Conservation (phyloP, 345 rosid genomes). For the Eucalyptus coolabah region DNA sequence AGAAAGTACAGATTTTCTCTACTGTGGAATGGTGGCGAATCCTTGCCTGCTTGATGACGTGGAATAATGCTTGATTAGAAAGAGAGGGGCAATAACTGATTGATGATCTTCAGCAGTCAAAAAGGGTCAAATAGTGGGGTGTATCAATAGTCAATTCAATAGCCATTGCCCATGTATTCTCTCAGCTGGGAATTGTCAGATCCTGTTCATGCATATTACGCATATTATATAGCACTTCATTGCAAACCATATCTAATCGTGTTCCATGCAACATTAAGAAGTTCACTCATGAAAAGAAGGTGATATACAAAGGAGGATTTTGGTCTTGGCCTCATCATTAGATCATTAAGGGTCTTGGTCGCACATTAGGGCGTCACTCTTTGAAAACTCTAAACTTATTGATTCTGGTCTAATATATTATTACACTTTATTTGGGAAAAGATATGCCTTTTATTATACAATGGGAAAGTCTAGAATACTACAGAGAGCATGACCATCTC, state of each 20-base stretch:
- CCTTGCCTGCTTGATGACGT: neutral
- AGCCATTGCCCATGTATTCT: neutral
- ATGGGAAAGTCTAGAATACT: neutral
- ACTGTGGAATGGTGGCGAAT: neutral
- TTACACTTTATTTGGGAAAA: neutral
- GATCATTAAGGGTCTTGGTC: neutral
- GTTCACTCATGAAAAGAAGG: neutral
- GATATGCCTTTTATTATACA: neutral
- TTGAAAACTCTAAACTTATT: neutral
- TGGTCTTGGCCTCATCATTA: neutral
- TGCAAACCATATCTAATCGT: neutral
- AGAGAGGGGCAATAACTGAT: neutral
- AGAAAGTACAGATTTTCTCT: neutral
- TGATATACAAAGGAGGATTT: neutral
- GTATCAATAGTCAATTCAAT: neutral
- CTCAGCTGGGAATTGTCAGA: neutral
- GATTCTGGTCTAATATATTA: neutral
- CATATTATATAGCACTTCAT: neutral
- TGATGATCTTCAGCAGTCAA: neutral
- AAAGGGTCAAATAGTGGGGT: neutral
- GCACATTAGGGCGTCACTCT: neutral
- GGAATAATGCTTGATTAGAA: neutral
- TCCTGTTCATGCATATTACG: neutral
- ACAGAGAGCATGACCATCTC: neutral
- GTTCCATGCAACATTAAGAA: neutral